Evolutionary conservation across 1,284 basidiomycete genomes (phyloP).

Genomic region (Cutaneotrichosporon sp.): DNA sequence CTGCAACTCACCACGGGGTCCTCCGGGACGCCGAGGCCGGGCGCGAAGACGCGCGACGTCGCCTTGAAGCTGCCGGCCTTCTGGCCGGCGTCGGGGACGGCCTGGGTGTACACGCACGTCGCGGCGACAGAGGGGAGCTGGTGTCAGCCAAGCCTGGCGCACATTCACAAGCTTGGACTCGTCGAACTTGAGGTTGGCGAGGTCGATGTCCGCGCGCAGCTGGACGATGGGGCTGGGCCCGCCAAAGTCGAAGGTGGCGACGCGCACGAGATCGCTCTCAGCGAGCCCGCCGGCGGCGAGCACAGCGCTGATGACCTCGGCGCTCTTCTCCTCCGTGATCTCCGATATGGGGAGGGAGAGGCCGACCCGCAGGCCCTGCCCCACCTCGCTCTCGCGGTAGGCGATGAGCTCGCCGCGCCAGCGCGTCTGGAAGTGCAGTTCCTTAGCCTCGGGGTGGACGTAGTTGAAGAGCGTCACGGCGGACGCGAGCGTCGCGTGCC

Average conservation of each 20-base stretch:
- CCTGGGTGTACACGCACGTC: slow-evolving; percentile 32
- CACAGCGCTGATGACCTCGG: neutral
- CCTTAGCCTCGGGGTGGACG: slow-evolving; percentile 21
- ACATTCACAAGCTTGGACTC: slow-evolving; percentile 5
- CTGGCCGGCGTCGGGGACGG: slow-evolving; percentile 16
- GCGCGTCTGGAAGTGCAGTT: slow-evolving; percentile 35
- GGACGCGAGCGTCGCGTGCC: slow-evolving; percentile 45
- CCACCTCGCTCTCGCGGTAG: slow-evolving; percentile 17
- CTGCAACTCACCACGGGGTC: slow-evolving; percentile 34
- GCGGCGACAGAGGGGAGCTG: slow-evolving; percentile 7
- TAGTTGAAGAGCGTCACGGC: slow-evolving; percentile 35
- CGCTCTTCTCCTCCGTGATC: slow-evolving; percentile 2
- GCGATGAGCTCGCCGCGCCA: slow-evolving; percentile 37
- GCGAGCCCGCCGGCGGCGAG: neutral
- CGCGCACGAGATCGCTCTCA: slow-evolving; percentile 14
- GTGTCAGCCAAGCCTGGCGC: too few relatives aligned
- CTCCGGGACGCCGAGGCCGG: slow-evolving; percentile 39
- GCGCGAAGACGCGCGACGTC: slow-evolving; percentile 35
- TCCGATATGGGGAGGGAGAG: slow-evolving; percentile 71
- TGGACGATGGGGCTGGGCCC: slow-evolving; percentile 7
- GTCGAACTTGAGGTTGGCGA: slow-evolving; percentile 27
- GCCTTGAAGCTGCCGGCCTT: slow-evolving; percentile 6
- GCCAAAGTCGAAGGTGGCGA: slow-evolving; percentile 24
- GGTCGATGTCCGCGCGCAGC: slow-evolving; percentile 21
- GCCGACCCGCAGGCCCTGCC: slow-evolving; percentile 52